phyloP scores from a whole-genome alignment of 2,329 filamentous ascomycete species.

The Pezicula radicicola region DNA sequence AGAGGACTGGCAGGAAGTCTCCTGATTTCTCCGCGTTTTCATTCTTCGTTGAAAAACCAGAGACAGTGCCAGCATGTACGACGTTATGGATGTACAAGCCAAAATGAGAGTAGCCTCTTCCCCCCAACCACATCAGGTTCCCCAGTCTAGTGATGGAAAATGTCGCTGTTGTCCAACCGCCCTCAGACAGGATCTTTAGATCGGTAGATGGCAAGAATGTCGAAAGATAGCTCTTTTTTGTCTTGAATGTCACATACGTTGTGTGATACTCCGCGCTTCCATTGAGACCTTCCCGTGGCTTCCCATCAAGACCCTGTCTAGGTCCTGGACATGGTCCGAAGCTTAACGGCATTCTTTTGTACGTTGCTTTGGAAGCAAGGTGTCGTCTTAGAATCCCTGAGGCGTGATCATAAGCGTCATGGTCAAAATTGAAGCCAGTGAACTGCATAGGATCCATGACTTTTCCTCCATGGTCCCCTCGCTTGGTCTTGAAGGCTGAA shows the following conservation, averaged over 20 bases:
- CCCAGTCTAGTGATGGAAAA: slow-evolving; percentile 39
- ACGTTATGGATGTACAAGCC: slow-evolving; percentile 62
- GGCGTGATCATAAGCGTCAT: slow-evolving; percentile 49
- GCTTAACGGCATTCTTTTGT: slow-evolving; percentile 39
- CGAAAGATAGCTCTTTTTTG: slow-evolving; percentile 2
- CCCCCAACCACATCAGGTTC: slow-evolving; percentile 58
- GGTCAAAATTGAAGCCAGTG: slow-evolving; percentile 40
- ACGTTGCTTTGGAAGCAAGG: slow-evolving; percentile 43
- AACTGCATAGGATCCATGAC: slow-evolving; percentile 39
- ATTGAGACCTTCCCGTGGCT: slow-evolving; percentile 34
- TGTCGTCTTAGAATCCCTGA: slow-evolving; percentile 32
- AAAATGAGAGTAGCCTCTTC: slow-evolving; percentile 52
- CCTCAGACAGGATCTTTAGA: slow-evolving; percentile 16
- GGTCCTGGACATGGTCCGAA: slow-evolving; percentile 28
- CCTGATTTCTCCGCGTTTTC: slow-evolving; percentile 41
- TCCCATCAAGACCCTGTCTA: slow-evolving; percentile 21
- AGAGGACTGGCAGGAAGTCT: slow-evolving; percentile 48
- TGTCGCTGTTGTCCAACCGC: slow-evolving; percentile 20
- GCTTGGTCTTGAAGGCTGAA: slow-evolving; percentile 7
- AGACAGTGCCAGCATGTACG: slow-evolving; percentile 48
- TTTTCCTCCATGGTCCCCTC: slow-evolving; percentile 9
- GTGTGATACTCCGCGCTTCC: slow-evolving; percentile 27
- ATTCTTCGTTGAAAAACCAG: slow-evolving; percentile 44
- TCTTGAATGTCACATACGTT: slow-evolving; percentile 27
- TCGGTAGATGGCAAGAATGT: slow-evolving; percentile 1